Conservation (phyloP, 2,329 filamentous ascomycete species). For the Colletotrichum sp. region DNA sequence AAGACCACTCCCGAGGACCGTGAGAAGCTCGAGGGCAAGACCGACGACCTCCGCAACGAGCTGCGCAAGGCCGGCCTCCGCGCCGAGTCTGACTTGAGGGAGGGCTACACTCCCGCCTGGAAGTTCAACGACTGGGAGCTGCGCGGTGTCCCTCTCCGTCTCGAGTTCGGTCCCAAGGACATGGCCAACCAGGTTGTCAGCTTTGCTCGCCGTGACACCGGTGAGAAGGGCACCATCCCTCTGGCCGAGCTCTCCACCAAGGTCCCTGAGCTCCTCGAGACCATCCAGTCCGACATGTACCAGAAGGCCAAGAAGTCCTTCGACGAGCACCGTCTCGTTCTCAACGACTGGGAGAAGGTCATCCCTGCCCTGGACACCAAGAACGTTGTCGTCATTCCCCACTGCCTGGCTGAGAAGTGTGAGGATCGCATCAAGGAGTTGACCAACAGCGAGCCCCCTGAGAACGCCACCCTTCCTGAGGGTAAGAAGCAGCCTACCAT, state of each 20-base stretch:
- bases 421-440: conserved; percentile 96
- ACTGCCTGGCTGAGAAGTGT: conserved; percentile 82
- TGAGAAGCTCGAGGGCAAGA: conserved; percentile 75
- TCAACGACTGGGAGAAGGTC: conserved; percentile 91
- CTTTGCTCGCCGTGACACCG: conserved; percentile 85
- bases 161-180: conserved; percentile 97
- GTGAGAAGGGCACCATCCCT: conserved; percentile 80
- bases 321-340: conserved; percentile 77
- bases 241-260: conserved; percentile 75
- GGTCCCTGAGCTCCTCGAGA: conserved; percentile 83
- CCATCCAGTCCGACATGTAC: conserved; percentile 86
- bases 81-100: conserved; percentile 81
- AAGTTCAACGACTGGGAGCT: conserved; percentile 99
- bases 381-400: conserved; percentile 91
- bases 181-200: conserved; percentile 84
- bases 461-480: conserved; percentile 50
- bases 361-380: conserved; percentile 88
- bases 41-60: conserved; percentile 72
- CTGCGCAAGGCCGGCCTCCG: conserved; percentile 79
- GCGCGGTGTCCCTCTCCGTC: conserved; percentile 89
- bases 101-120: conserved; percentile 92
- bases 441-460: conserved; percentile 69
- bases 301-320: conserved; percentile 78
- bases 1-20: conserved; percentile 84
- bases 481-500: conserved; percentile 61